These are phyloP conservation scores for Aspergillus ellipticus DNA, from an alignment of 495 filamentous ascomycete genomes.

Conservation along the genomic window DNA sequence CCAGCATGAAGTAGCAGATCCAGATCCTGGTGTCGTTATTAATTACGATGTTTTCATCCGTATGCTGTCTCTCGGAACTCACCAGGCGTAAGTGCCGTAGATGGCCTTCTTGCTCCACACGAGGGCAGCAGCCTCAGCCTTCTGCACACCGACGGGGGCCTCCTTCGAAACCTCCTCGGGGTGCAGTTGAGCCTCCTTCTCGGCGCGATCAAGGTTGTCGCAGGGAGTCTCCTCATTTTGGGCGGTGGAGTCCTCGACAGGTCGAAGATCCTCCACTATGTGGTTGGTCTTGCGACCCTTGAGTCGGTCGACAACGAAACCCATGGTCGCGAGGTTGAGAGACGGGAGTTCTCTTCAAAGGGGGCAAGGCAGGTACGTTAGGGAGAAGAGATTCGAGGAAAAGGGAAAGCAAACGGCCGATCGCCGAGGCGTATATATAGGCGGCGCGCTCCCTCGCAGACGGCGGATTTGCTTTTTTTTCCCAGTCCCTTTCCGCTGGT, in stretches of 20 bases:
- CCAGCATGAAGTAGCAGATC: conserved; percentile 42
- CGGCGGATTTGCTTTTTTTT: not conserved
- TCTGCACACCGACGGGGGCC: conserved; percentile 38
- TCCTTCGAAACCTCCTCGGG: conserved; percentile 26
- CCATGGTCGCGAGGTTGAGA: not conserved
- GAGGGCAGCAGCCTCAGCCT: conserved; percentile 38
- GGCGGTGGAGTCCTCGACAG: not conserved
- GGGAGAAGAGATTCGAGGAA: not conserved
- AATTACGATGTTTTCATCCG: not conserved
- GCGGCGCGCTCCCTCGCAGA: not conserved
- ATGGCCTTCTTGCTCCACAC: conserved; percentile 37
- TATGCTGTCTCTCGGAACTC: conserved; percentile 3
- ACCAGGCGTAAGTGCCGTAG: conserved; percentile 36
- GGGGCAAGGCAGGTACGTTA: not conserved
- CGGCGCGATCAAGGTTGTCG: conserved; percentile 18
- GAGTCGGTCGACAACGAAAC: not conserved
- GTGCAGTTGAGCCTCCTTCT: conserved; percentile 27
- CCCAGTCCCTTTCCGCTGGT: not conserved
- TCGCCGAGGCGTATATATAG: not conserved
- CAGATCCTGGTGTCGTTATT: conserved; percentile 30
- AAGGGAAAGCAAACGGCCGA: not conserved
- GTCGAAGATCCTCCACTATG: not conserved
- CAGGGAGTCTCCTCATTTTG: not conserved
- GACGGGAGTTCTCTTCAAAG: not conserved
- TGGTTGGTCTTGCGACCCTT: conserved; percentile 5